phyloP scores from a whole-genome alignment of 257 asterid genomes.

The Fraxinus pennsylvanica region DNA sequence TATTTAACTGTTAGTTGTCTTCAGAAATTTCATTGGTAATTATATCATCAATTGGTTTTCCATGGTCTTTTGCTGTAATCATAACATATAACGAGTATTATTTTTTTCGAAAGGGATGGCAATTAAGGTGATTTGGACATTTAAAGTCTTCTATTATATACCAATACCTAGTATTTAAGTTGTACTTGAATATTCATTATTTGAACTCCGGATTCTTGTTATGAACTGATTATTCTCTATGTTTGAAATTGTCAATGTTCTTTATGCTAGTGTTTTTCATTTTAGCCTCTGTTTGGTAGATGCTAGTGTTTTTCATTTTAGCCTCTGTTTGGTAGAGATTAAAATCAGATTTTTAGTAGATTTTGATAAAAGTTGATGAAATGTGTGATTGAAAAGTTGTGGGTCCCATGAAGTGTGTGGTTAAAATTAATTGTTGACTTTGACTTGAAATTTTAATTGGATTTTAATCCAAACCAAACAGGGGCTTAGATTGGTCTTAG shows the following conservation, averaged over 20 bases:
- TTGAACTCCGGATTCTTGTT: background rate
- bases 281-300: too few species aligned
- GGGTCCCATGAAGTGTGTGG: too few species aligned
- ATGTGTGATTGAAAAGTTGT: too few species aligned
- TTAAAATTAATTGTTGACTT: too few species aligned
- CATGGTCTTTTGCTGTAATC: conserved; percentile 11
- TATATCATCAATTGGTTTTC: conserved; percentile 15
- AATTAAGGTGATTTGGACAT: conserved; percentile 8
- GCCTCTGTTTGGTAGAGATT: too few species aligned
- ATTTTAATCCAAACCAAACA: too few species aligned
- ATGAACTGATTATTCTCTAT: conserved; percentile 4
- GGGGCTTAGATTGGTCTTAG: background rate
- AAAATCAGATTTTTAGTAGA: too few species aligned
- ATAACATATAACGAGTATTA: background rate
- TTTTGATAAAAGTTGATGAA: too few species aligned
- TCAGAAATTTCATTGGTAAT: conserved; percentile 1
- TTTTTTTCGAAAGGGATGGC: background rate
- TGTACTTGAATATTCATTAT: conserved; percentile 2
- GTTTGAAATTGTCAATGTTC: background rate
- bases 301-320: too few species aligned
- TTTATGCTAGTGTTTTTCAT: conserved; percentile 9
- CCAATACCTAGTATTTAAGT: conserved; percentile 8
- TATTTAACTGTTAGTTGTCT: background rate
- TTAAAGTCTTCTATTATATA: conserved; percentile 5
- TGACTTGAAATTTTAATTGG: too few species aligned